A percentile compares a stretch with the other conserved stretches of the same genome.
phyloP scores from a whole-genome alignment of 2,329 filamentous ascomycete species.

The Cordyceps cicadae region DNA sequence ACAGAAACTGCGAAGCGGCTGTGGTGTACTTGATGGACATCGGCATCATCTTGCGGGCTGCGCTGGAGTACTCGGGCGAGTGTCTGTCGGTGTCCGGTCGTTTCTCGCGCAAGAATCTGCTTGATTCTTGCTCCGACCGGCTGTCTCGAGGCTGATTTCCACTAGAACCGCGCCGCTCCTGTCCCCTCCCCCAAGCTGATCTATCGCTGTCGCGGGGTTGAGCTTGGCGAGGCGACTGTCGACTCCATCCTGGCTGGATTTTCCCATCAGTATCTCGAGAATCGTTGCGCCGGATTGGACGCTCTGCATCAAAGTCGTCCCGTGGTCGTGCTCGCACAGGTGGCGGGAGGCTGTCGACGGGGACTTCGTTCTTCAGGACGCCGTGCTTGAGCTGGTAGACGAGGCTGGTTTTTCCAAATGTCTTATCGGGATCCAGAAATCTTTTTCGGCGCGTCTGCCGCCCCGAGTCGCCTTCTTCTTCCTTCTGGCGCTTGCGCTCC shows the following conservation, averaged over 20 bases:
- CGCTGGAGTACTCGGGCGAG: neutral
- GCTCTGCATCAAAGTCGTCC: neutral
- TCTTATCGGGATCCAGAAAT: constrained; percentile 41
- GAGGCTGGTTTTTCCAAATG: constrained; percentile 47
- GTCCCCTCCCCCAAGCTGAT: neutral
- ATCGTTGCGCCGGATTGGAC: neutral
- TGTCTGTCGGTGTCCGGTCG: neutral
- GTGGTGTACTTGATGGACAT: constrained; percentile 55
- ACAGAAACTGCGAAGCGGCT: constrained; percentile 84
- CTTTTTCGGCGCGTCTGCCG: constrained; percentile 40
- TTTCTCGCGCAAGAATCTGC: neutral
- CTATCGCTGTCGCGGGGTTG: neutral
- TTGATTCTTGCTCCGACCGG: neutral
- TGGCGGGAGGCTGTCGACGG: constrained; percentile 19
- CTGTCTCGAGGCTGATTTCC: neutral
- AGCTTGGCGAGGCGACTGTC: neutral
- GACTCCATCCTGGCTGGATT: neutral
- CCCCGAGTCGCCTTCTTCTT: constrained; percentile 21
- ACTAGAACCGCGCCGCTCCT: neutral
- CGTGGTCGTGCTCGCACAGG: constrained; percentile 17
- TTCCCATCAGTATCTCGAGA: neutral
- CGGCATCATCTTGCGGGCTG: constrained; percentile 23
- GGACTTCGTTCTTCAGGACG: constrained; percentile 25
- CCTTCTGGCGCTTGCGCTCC: constrained; percentile 22
- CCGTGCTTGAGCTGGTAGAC: constrained; percentile 47